Evolutionary conservation across 768 basidiomycete species (phyloP).

Genomic region (Russula brevipes): DNA sequence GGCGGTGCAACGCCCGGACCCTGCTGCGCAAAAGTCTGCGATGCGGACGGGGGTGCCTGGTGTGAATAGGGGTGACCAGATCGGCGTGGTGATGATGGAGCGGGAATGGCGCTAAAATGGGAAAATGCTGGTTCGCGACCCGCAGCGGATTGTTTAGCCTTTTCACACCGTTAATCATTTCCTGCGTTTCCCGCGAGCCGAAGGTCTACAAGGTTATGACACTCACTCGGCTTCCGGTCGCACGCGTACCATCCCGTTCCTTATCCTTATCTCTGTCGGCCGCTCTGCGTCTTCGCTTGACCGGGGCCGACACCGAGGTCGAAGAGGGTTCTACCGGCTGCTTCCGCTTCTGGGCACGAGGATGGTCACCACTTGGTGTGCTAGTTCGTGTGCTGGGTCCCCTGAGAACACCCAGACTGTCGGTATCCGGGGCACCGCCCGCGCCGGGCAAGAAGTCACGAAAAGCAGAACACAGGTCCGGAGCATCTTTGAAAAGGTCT

Average conservation of each 20-base stretch:
- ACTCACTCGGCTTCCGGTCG: slow-evolving; percentile 22
- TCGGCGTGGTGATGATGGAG: slow-evolving; percentile 31
- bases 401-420: slow-evolving; percentile 15
- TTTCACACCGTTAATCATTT: slow-evolving; percentile 16
- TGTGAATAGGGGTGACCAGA: slow-evolving; percentile 20
- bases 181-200: background rate
- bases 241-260: slow-evolving; percentile 29
- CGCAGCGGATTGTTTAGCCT: slow-evolving; percentile 28
- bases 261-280: slow-evolving; percentile 42
- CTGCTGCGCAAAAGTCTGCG: slow-evolving; percentile 2
- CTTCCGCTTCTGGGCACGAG: slow-evolving; percentile 37
- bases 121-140: slow-evolving; percentile 28
- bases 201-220: slow-evolving; percentile 5
- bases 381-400: slow-evolving; percentile 25
- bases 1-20: slow-evolving; percentile 11
- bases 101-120: slow-evolving; percentile 28
- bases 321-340: slow-evolving; percentile 25
- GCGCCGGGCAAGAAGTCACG: slow-evolving; percentile 63
- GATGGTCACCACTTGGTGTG: slow-evolving; percentile 34
- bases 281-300: slow-evolving; percentile 65
- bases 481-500: slow-evolving; percentile 66
- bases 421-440: background rate
- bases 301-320: slow-evolving; percentile 40
- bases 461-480: slow-evolving; percentile 69
- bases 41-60: slow-evolving; percentile 18